Conservation (phyloP, 2,329 filamentous ascomycete species). For the Alternaria tenuissima region DNA sequence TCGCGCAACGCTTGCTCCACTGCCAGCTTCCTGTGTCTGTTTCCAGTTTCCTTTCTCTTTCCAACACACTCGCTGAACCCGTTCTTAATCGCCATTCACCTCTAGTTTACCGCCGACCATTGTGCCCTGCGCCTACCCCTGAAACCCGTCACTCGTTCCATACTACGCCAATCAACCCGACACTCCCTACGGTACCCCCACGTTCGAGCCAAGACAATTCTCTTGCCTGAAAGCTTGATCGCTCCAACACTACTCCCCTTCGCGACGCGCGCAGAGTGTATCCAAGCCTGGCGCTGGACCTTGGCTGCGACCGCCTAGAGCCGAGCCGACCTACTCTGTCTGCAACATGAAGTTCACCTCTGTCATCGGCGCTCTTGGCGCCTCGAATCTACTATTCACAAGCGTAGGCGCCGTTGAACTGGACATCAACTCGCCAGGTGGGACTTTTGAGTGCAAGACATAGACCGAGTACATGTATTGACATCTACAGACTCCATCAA, state of each 20-base stretch:
- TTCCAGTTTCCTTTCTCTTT: slow-evolving; percentile 12
- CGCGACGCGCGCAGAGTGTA: slow-evolving; percentile 13
- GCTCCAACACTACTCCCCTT: not conserved
- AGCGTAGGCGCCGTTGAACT: slow-evolving; percentile 44
- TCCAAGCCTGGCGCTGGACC: slow-evolving; percentile 37
- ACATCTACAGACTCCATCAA: slow-evolving; percentile 66
- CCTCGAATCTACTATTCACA: slow-evolving; percentile 43
- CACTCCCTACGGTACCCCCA: slow-evolving; percentile 11
- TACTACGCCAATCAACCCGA: slow-evolving; percentile 30
- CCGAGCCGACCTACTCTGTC: slow-evolving; percentile 14
- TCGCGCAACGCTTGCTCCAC: slow-evolving; percentile 19
- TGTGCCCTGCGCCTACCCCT: slow-evolving; percentile 22
- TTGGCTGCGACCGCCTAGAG: slow-evolving; percentile 22
- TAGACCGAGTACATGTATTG: slow-evolving; percentile 14
- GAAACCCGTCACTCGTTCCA: slow-evolving; percentile 43
- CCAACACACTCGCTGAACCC: slow-evolving; percentile 24
- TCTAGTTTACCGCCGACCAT: not conserved
- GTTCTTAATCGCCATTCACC: slow-evolving; percentile 4
- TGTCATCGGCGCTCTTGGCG: slow-evolving; percentile 41
- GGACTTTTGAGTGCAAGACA: slow-evolving; percentile 7
- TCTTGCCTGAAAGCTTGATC: not conserved
- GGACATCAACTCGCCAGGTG: slow-evolving; percentile 41
- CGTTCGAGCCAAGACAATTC: slow-evolving; percentile 7
- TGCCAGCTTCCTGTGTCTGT: slow-evolving; percentile 8
- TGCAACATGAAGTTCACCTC: slow-evolving; percentile 48